Base-by-base conservation (phyloP, 805 yeast species). In the Saccharomyces eubayanus region DNA sequence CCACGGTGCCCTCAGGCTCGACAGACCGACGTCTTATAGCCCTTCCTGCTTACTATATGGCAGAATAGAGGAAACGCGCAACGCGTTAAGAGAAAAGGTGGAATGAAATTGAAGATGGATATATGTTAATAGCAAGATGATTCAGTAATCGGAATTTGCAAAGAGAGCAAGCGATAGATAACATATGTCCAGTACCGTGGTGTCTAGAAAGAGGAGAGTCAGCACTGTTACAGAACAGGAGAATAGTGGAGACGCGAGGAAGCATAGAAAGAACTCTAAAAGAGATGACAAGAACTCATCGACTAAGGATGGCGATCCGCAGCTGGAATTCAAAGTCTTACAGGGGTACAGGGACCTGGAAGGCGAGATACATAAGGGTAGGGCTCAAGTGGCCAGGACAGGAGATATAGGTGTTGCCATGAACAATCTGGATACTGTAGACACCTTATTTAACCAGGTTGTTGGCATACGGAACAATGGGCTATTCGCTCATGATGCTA, bases 401-500 rank as follows among this genome's bases (percentile, higher is more conserved):
- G 81, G 81, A 45, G 89, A 87, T 12, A 69, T 83, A 2, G 62
- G 67, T 12, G 62, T 76, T 20, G 85, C 83, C 1, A 63, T 73
- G 2, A 62, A 72, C 20, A 74, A 78, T 12, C 63, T 85, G 46
- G 60, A 65, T 2, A 71, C 69, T n/a, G 76, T 79, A 6, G 80
- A 83, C 56, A 62, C 63, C 0, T 64, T 82, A 20, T 84, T 80
- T 56, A 65, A 70, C 1, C 68, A 70, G 29, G 74, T 79, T 2
- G 74, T 73, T 31, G 68, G 65, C 6, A 69, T 71, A 47, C 63
- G 69, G 20, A 70, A 66, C 51, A 77, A 73, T 56, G 67, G 67
- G 2, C 59, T 77, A 9, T 74, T 78, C 30, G 87, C 88, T 0
- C 76, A 79, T 53, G 95, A 87, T 66, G 77, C 92, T 0, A 81